Conservation (phyloP, 2,329 filamentous ascomycete species). For the Trichophaea hybrida region DNA sequence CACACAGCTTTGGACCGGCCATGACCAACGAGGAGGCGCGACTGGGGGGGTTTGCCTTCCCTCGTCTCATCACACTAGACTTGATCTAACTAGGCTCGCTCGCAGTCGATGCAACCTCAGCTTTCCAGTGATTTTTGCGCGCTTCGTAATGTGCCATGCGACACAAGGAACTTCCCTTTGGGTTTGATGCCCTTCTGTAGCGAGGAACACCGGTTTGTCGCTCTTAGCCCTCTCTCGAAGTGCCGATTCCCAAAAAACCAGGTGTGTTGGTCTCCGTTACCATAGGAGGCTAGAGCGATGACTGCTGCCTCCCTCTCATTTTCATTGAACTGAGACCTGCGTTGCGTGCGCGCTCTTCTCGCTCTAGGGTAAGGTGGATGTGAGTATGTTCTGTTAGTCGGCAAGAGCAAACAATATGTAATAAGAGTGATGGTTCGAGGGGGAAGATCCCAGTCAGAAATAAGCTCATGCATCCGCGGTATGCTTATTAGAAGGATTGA, state of each 20-base stretch:
- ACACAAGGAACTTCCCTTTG: background rate
- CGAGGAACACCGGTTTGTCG: background rate
- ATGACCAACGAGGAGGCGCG: constrained; percentile 5
- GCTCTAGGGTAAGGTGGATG: no score
- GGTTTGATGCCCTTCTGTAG: background rate
- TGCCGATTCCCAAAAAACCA: background rate
- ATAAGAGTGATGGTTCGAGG: no score
- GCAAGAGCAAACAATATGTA: no score
- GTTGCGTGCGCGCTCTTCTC: no score
- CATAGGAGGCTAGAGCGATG: background rate
- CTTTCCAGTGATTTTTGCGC: background rate
- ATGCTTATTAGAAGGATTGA: no score
- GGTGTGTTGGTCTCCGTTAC: background rate
- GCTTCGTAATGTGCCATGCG: background rate
- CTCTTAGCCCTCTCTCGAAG: background rate
- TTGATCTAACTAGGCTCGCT: background rate
- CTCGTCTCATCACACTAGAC: background rate
- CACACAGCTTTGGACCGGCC: background rate
- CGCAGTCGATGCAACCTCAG: background rate
- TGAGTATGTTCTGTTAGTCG: no score
- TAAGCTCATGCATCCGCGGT: no score
- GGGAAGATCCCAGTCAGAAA: no score
- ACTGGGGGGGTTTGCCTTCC: constrained; percentile 12
- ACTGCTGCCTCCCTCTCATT: background rate
- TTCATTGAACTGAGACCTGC: background rate